Conservation (phyloP, 2,329 filamentous ascomycete genomes). For the Trichoderma brevicompactum region DNA sequence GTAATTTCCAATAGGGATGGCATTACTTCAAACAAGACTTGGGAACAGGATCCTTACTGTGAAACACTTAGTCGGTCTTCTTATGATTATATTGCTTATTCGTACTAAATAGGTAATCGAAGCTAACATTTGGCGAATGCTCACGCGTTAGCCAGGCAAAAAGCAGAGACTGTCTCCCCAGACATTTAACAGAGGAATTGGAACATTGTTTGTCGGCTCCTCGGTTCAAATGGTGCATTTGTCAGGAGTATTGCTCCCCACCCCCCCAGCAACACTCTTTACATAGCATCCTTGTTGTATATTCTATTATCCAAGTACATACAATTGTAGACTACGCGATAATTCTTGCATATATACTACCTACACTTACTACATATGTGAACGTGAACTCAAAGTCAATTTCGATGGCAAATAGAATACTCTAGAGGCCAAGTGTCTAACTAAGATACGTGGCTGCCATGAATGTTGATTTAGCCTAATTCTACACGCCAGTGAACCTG, state of each 20-base stretch:
- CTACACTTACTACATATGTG: too few species aligned
- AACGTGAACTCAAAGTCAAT: neutral
- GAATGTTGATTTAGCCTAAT: slow-evolving; percentile 20
- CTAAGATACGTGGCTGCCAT: neutral
- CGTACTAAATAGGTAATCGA: neutral
- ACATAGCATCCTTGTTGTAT: neutral
- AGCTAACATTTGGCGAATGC: neutral
- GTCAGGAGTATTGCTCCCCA: too few species aligned
- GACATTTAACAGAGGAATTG: neutral
- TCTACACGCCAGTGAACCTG: neutral
- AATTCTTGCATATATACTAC: neutral
- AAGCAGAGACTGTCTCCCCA: neutral
- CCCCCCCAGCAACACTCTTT: too few species aligned
- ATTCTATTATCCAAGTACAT: neutral
- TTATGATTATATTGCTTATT: neutral
- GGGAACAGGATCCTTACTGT: neutral
- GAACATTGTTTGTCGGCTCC: neutral
- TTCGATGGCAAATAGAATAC: neutral
- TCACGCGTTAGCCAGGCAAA: neutral
- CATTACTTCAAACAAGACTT: neutral
- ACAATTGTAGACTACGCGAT: neutral
- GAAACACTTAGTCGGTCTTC: neutral
- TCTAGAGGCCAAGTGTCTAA: neutral
- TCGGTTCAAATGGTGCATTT: neutral
- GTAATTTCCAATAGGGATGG: neutral